Evolutionary conservation across 164 flowering plant species (phyloP), one percentile per base, ranked within the genome.

Genomic region (Annona squamosa): DNA sequence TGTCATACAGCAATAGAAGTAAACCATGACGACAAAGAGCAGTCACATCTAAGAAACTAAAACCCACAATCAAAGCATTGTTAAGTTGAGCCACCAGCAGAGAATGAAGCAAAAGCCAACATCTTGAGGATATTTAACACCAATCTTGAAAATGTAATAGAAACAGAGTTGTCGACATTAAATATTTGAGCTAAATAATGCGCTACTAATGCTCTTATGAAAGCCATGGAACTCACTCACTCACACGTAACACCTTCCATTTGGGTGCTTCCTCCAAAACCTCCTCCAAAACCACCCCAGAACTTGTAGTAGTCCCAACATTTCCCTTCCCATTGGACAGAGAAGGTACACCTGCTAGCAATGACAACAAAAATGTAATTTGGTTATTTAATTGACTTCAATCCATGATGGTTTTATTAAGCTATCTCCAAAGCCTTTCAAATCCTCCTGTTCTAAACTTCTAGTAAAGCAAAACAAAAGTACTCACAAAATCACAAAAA

Each of bases 161-260:
- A 17, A 17, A 17, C 13, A n/a, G 1, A 63, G 37, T 65, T 13
- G 42, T 41, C 7, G 41, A 45, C 41, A 43, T 4, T 65, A 10
- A 65, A 13, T n/a, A 65, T 37, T 65, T 3, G 13, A 41, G 45
- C 43, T 2, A 65, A 37, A 16, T 0, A 5, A 66, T 17, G 17
- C 13, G 68, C 46, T 42, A 12, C 1, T 17, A 43, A 44, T 66
- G 12, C 16, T 63, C 43, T 44, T 13, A 3, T 13, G 44, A 75
- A 70, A 63, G 65, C 18, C 81, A 65, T 62, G 80, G 76, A 85
- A 86, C 87, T 90, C 92, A 86, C 90, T 86, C 89, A 95, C 99
- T 90, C 95, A 92, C 99, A 84, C 88, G 92, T 84, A 96, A 90
- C 79, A 93, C 89, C 87, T 91, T 96, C 99, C 98, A 96, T 81